phyloP scores from a whole-genome alignment of 2,329 filamentous ascomycete species.

The Talaromyces rugulosus region DNA sequence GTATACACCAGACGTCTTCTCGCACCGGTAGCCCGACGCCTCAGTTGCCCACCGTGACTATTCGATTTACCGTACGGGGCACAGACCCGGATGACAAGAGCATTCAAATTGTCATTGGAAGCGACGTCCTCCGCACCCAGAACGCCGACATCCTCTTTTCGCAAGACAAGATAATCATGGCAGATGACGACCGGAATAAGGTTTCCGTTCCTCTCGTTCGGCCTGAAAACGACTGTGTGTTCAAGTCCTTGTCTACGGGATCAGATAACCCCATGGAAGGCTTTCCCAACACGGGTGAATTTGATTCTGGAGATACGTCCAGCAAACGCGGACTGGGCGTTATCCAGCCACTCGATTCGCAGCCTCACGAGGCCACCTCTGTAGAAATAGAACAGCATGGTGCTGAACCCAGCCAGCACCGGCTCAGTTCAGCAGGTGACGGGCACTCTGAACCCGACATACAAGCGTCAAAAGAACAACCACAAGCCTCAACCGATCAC shows the following conservation, averaged over 20 bases:
- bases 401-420: conserved; percentile 20
- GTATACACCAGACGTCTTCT: conserved; percentile 67
- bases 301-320: conserved; percentile 15
- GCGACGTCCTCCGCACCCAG: conserved; percentile 77
- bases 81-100: conserved; percentile 48
- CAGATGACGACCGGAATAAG: conserved; percentile 81
- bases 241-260: conserved; percentile 70
- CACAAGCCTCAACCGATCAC: conserved; percentile 15
- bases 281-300: conserved; percentile 7
- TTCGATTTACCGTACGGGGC: conserved; percentile 69
- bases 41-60: conserved; percentile 75
- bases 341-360: conserved; percentile 27
- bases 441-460: conserved; percentile 13
- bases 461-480: conserved; percentile 13
- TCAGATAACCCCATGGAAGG: conserved; percentile 19
- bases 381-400: conserved; percentile 8
- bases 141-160: conserved; percentile 91
- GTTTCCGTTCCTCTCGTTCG: conserved; percentile 87
- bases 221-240: conserved; percentile 78
- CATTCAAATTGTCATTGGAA: conserved; percentile 85
- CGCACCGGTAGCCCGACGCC: conserved; percentile 68
- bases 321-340: not conserved
- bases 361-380: conserved; percentile 20
- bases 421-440: conserved; percentile 10
- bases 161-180: conserved; percentile 81